phyloP scores from a whole-genome alignment of 805 yeast genomes.

The Torulaspora franciscae region DNA sequence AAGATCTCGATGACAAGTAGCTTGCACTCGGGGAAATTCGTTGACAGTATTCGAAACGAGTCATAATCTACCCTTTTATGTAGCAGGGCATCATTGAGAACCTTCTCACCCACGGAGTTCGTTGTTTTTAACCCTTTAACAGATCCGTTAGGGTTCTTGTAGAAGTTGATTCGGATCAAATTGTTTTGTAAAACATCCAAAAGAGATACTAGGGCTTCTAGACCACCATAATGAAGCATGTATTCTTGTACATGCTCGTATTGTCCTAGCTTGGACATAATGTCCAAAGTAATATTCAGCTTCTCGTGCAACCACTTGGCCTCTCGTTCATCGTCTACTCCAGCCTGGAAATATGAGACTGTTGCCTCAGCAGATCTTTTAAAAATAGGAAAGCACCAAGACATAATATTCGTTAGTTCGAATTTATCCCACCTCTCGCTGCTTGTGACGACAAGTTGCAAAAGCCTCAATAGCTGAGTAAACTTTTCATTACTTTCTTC shows the following conservation, averaged over 20 bases:
- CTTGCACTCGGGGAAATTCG: conserved; percentile 60
- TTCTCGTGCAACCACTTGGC: conserved; percentile 30
- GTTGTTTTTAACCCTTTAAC: conserved; percentile 22
- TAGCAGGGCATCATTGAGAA: conserved; percentile 31
- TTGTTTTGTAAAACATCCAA: conserved; percentile 35
- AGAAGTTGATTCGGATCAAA: conserved; percentile 32
- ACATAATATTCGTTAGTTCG: conserved; percentile 37
- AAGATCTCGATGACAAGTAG: conserved; percentile 62
- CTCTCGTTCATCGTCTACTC: conserved; percentile 14
- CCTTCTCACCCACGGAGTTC: conserved; percentile 23
- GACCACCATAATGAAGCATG: conserved; percentile 36
- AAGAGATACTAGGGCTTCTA: conserved; percentile 33
- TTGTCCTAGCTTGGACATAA: conserved; percentile 32
- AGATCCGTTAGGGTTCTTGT: conserved; percentile 23
- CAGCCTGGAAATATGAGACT: conserved; percentile 24
- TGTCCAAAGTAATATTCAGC: conserved; percentile 33
- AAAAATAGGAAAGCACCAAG: conserved; percentile 38
- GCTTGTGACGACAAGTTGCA: conserved; percentile 37
- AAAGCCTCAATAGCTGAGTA: conserved; percentile 23
- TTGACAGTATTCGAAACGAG: conserved; percentile 24
- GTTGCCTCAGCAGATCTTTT: conserved; percentile 22
- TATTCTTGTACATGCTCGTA: conserved; percentile 38
- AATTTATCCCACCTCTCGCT: conserved; percentile 37
- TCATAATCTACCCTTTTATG: conserved; percentile 26
- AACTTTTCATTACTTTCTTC: conserved; percentile 14